Conservation (phyloP, 1,139 yeast genomes). For the Debaryomycetaceae sp. region DNA sequence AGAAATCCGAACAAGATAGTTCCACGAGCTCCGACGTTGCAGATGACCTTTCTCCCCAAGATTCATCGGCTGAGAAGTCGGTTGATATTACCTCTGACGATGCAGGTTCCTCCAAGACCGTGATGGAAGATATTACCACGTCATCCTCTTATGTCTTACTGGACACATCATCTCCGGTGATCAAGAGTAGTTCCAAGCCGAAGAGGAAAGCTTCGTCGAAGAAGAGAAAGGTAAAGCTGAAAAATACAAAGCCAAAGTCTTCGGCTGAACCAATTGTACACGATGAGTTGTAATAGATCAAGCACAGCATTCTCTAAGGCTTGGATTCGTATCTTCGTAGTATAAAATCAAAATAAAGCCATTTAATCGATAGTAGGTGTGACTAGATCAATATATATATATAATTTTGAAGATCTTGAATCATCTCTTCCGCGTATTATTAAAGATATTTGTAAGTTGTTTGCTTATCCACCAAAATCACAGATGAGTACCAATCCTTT, state of each 20-base stretch:
- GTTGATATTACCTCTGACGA: too few relatives aligned
- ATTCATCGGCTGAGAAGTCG: too few relatives aligned
- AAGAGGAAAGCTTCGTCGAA: not conserved
- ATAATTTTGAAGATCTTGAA: not conserved
- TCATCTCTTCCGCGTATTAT: not conserved
- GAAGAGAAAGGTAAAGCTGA: not conserved
- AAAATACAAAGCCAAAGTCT: not conserved
- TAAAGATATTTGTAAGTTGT: too few relatives aligned
- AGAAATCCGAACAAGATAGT: too few relatives aligned
- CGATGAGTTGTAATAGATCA: not conserved
- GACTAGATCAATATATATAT: not conserved
- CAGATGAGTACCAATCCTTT: constrained; percentile 12
- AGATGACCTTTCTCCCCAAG: too few relatives aligned
- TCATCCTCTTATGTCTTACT: not conserved
- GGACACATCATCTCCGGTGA: not conserved
- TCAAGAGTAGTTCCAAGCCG: not conserved
- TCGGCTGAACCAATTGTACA: not conserved
- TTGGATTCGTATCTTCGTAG: too few relatives aligned
- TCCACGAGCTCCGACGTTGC: too few relatives aligned
- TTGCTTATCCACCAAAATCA: not conserved
- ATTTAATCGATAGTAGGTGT: not conserved
- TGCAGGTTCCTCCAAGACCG: not conserved
- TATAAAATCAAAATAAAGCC: not conserved
- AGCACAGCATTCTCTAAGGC: too few relatives aligned
- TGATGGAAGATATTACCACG: not conserved